Evolutionary conservation across 2,329 filamentous ascomycete species (phyloP), one percentile per base, ranked within the genome.

Genomic region (Penicillium sp.): DNA sequence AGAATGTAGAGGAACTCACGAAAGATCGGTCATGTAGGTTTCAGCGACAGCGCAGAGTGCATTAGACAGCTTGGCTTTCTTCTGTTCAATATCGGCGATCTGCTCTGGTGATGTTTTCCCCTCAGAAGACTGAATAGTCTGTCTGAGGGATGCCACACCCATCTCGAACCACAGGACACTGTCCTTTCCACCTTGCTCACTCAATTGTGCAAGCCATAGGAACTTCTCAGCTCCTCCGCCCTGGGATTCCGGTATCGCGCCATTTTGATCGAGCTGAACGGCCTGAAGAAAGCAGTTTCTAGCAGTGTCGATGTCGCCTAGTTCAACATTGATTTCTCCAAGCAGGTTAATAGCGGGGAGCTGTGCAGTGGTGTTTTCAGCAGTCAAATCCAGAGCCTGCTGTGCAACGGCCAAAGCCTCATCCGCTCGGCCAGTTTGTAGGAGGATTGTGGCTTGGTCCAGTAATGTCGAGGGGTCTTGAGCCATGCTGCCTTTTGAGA

Each of bases 11-110:
- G 17, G 16, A 51, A 76, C 77, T 72, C 84, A 94, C 67, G 89
- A 94, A 66, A 97, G 78, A 77, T 99, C 94, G 11, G 94, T 99
- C 94, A 99, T 99, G 80, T 97, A 99, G 47, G 99, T 91, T 77
- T 99, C 94, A 7, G 90, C 87, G 58, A 97, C 90, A 28, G 90
- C 91, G 75, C 95, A 99, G 35, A 99, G 82, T n/a, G 92, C 90
- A 65, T 91, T 91, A 2, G 91, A 90, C 35, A 97, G 81, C 75
- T 94, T 94, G 62, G 82, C 80, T 72, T 88, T 88, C 79, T 90
- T 90, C 73, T 91, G 89, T 28, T 87, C 82, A 38, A 86, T 50
- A 35, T 78, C 67, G 25, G 77, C 58, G 25, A 69, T 61, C 37
- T 75, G 65, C 60, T 75, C 58, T 16, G 73, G 54, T 60, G 72